A percentile compares a stretch with the other conserved stretches of the same genome.
phyloP scores from a whole-genome alignment of 83 land plant species.

The Thuja plicata region DNA sequence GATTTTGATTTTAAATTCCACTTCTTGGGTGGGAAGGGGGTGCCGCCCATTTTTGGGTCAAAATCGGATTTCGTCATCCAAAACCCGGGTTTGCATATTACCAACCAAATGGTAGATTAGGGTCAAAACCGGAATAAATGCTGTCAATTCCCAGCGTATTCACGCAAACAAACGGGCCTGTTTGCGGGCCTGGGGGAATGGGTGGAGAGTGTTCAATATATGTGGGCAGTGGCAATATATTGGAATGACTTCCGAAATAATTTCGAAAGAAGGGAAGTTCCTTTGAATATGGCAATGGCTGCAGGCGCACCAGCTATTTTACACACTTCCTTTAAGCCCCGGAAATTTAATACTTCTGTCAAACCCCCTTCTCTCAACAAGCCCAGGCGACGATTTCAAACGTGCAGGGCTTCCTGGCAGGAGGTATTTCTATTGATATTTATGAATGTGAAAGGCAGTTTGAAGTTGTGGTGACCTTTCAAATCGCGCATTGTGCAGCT shows the following conservation, averaged over 20 bases:
- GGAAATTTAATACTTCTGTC: background rate
- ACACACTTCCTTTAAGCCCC: background rate
- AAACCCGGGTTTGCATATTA: no score
- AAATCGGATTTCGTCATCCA: no score
- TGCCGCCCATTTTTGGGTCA: no score
- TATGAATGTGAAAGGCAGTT: background rate
- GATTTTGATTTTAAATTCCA: no score
- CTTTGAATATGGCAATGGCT: background rate
- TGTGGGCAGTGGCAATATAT: no score
- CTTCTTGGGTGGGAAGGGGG: no score
- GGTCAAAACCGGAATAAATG: no score
- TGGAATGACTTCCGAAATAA: background rate
- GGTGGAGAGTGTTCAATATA: no score
- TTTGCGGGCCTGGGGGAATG: no score
- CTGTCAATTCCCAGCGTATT: no score
- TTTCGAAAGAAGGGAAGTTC: background rate
- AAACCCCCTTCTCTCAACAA: background rate
- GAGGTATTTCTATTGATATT: background rate
- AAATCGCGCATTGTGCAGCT: conserved; percentile 36
- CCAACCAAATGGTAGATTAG: no score
- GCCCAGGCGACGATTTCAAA: background rate
- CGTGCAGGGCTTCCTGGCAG: conserved; percentile 1
- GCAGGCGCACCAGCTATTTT: background rate
- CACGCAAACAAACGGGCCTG: no score
- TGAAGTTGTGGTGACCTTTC: background rate